Evolutionary conservation across 331 rosid species (phyloP).

Genomic region (Rosa hybrid): DNA sequence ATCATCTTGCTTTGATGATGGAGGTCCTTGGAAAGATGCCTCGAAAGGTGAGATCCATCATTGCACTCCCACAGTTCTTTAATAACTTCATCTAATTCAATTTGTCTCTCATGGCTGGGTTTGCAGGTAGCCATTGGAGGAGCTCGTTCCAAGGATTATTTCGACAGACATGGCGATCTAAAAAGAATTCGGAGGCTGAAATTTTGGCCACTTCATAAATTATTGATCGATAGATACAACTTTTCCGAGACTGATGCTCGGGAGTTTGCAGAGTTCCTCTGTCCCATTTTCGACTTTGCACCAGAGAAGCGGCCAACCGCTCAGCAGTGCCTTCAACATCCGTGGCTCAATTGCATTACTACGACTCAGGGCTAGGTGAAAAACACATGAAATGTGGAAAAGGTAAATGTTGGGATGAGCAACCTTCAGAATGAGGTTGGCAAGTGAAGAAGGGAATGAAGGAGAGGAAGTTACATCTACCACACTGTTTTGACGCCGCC

Average conservation of each 20-base stretch:
- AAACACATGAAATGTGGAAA: constrained; percentile 46
- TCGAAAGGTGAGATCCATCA: constrained; percentile 56
- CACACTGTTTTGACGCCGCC: constrained; percentile 12
- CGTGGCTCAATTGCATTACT: constrained; percentile 58
- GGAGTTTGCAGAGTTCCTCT: constrained; percentile 69
- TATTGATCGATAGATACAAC: constrained; percentile 69
- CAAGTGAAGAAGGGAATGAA: constrained; percentile 51
- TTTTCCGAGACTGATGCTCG: constrained; percentile 68
- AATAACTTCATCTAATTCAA: constrained; percentile 4
- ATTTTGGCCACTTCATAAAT: constrained; percentile 69
- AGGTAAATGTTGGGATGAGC: constrained; percentile 69
- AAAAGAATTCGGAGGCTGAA: constrained; percentile 94
- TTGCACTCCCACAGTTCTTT: constrained; percentile 10
- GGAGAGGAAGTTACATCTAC: constrained; percentile 19
- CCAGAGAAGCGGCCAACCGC: constrained; percentile 98
- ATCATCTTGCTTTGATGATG: constrained; percentile 98
- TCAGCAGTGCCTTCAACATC: constrained; percentile 76
- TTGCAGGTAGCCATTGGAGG: constrained; percentile 72
- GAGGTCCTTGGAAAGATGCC: constrained; percentile 99
- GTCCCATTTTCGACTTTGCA: constrained; percentile 66
- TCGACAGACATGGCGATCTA: constrained; percentile 95
- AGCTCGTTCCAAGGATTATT: constrained; percentile 80
- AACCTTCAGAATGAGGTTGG: constrained; percentile 73
- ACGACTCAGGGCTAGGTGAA: constrained; percentile 42
- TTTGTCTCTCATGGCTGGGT: constrained; percentile 33